Evolutionary conservation across 2,329 filamentous ascomycete genomes (phyloP).

Genomic region (Pseudocercospora crystallina): DNA sequence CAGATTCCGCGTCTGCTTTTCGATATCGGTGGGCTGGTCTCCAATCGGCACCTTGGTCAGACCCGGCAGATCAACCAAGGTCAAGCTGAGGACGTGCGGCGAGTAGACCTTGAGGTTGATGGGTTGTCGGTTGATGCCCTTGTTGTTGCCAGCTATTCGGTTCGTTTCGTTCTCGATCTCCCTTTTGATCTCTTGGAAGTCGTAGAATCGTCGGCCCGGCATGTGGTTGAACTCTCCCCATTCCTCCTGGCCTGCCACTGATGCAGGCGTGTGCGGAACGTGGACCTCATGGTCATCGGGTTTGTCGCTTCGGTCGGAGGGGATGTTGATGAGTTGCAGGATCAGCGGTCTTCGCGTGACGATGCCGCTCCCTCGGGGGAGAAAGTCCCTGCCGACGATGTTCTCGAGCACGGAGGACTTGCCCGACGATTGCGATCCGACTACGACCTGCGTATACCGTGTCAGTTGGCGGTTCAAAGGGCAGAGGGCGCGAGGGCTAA

Average conservation of each 20-base stretch:
- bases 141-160: slow-evolving; percentile 92
- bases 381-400: slow-evolving; percentile 95
- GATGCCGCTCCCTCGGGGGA: slow-evolving; percentile 94
- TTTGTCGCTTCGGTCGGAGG: slow-evolving; percentile 68
- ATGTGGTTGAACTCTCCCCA: slow-evolving; percentile 98
- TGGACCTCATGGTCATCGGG: slow-evolving; percentile 63
- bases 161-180: slow-evolving; percentile 98
- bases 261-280: slow-evolving; percentile 74
- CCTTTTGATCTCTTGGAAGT: slow-evolving; percentile 89
- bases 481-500: slow-evolving; percentile 4
- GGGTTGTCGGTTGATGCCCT: slow-evolving; percentile 94
- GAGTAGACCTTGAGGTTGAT: slow-evolving; percentile 99
- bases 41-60: slow-evolving; percentile 97
- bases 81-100: slow-evolving; percentile 92
- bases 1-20: slow-evolving; percentile 95
- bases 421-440: slow-evolving; percentile 95
- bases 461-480: slow-evolving; percentile 22
- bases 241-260: slow-evolving; percentile 64
- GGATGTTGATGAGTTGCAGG: slow-evolving; percentile 96
- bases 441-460: slow-evolving; percentile 70
- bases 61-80: slow-evolving; percentile 90
- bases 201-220: slow-evolving; percentile 81
- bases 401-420: slow-evolving; percentile 99
- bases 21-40: slow-evolving; percentile 94
- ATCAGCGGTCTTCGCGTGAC: slow-evolving; percentile 93